Conservation (phyloP, 352 stramenopile genomes). For the Thraustochytrium striatum region DNA sequence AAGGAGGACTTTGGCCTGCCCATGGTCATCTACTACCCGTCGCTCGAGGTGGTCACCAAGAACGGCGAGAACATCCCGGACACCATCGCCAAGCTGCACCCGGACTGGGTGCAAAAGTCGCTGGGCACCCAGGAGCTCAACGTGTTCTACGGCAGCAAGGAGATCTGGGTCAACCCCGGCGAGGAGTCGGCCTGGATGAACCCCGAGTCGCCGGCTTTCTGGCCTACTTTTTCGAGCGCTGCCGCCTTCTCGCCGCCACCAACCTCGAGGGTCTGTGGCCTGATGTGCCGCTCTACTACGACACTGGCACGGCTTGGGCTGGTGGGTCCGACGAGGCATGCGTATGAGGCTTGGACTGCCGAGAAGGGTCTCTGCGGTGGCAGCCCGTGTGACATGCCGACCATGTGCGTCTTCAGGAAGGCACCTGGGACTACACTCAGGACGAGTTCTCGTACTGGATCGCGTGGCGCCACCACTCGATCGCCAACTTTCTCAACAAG, state of each 20-base stretch:
- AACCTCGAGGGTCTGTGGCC: not conserved
- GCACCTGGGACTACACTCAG: not conserved
- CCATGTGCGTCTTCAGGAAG: too few species aligned
- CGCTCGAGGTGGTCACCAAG: not conserved
- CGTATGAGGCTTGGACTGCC: not conserved
- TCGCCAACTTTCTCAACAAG: not conserved
- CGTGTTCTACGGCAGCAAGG: not conserved
- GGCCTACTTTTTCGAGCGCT: too few species aligned
- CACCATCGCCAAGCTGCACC: not conserved
- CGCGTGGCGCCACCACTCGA: not conserved
- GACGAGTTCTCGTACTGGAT: not conserved
- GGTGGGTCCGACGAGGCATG: not conserved
- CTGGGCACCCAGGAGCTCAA: not conserved
- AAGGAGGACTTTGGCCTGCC: not conserved
- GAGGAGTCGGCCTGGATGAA: not conserved
- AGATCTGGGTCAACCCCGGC: not conserved
- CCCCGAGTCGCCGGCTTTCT: not conserved
- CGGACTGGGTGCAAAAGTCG: not conserved
- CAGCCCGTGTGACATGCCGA: not conserved
- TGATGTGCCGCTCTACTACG: constrained; percentile 22
- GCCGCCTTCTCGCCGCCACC: not conserved
- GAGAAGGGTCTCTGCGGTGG: constrained; percentile 7
- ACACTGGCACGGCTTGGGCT: not conserved
- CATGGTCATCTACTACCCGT: not conserved
- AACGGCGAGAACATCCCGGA: not conserved